Evolutionary conservation across 2,329 filamentous ascomycete species (phyloP).

Genomic region (Monosporascus sp.): DNA sequence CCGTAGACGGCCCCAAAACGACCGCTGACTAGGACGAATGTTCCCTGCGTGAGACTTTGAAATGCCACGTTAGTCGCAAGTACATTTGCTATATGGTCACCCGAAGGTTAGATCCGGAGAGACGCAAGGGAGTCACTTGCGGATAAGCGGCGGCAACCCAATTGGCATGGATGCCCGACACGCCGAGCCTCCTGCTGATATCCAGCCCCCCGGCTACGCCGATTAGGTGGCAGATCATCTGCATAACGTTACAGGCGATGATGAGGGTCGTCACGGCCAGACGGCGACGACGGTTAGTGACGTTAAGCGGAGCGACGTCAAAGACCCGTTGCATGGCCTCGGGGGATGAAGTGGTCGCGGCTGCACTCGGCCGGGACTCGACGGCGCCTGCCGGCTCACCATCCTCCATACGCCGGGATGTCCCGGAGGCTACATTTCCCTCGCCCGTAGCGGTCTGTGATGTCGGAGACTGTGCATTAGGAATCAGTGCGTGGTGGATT

Average conservation of each 20-base stretch:
- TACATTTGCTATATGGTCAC: constrained; percentile 1
- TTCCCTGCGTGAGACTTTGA: constrained; percentile 41
- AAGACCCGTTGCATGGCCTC: constrained; percentile 12
- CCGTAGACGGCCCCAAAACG: constrained; percentile 49
- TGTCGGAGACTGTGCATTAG: neutral
- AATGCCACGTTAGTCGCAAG: neutral
- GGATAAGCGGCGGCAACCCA: constrained; percentile 36
- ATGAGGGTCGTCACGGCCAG: constrained; percentile 9
- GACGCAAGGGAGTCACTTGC: constrained; percentile 15
- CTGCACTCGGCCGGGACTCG: neutral
- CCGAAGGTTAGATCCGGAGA: neutral
- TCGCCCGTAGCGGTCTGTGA: neutral
- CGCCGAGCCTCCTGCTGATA: constrained; percentile 23
- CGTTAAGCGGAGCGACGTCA: constrained; percentile 12
- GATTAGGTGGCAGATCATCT: constrained; percentile 26
- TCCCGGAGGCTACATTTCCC: neutral
- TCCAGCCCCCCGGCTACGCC: constrained; percentile 24
- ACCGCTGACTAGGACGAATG: constrained; percentile 48
- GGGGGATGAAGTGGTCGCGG: neutral
- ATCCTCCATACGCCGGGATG: neutral
- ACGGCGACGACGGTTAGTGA: constrained; percentile 9
- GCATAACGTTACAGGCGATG: constrained; percentile 11
- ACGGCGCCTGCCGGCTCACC: neutral
- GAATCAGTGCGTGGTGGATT: constrained; percentile 4
- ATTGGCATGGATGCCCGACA: constrained; percentile 27